Evolutionary conservation across 2,329 filamentous ascomycete species (phyloP), one percentile per base, ranked within the genome.

Genomic region (Ascochyta pisi): DNA sequence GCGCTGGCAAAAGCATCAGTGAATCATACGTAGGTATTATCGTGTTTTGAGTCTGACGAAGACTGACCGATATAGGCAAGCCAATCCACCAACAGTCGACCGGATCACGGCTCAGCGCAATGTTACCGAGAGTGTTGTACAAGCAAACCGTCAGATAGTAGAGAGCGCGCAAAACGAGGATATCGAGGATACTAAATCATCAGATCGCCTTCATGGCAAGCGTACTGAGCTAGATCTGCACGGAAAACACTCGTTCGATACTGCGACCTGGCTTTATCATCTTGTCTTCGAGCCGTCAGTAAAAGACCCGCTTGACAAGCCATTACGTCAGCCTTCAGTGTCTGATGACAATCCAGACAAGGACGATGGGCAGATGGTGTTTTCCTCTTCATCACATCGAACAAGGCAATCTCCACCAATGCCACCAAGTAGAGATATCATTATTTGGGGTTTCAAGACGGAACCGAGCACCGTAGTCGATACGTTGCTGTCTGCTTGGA

Each of bases 191-290:
- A 15, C 38, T 40, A 12, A 13, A 24, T 22, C 26, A 3, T 19
- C 16, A 7, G 10, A 19, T 24, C 45, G 22, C n/a, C 10, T 19
- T 13, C 3, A 39, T 4, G 47, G 47, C 29, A 27, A n/a, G 13
- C 38, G 47, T 5, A 29, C 38, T 22, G 22, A 16, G 2, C 10
- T 43, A 9, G 39, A 42, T 10, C 1, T 50, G 5, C 15, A 31
- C 6, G 37, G 35, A 35, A 4, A 42, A 29, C 1, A 22, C 12
- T 27, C 47, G 16, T 50, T 50, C n/a, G 47, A 50, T 15, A 35
- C 47, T 23, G 47, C 47, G 8, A 50, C 39, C 1, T 50, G 39
- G 39, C 38, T 50, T 1, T 50, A 50, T 22, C 47, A 50, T 35
- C 2, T 50, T 10, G 47, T 50, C 2, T 50, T 50, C 27, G 29